These are phyloP conservation scores for Rubroboletus pulcherrimus DNA, from an alignment of 768 basidiomycete genomes.

Conservation along the genomic window DNA sequence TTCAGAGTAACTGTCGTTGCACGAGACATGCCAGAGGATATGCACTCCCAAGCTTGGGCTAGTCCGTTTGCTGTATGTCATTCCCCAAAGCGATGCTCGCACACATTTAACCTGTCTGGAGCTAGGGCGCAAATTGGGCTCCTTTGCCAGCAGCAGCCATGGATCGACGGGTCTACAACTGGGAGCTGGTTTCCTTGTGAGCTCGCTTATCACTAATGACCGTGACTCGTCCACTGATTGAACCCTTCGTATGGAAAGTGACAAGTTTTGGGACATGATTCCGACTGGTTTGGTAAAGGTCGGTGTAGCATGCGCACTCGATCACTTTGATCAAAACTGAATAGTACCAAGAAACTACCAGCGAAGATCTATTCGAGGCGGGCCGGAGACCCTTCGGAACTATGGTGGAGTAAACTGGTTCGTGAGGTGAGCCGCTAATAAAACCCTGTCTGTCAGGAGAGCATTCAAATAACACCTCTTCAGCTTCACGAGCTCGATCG, in stretches of 20 bases:
- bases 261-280: conserved; percentile 48
- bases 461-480: not conserved
- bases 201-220: conserved; percentile 5
- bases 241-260: conserved; percentile 24
- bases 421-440: conserved; percentile 33
- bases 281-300: conserved; percentile 41
- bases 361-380: conserved; percentile 31
- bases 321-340: not conserved
- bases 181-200: conserved; percentile 44
- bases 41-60: conserved; percentile 43
- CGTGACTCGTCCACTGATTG: conserved; percentile 3
- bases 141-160: conserved; percentile 36
- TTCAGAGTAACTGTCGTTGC: conserved; percentile 31
- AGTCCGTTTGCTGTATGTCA: conserved; percentile 48
- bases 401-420: conserved; percentile 41
- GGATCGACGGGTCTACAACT: conserved; percentile 32
- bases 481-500: conserved; percentile 34
- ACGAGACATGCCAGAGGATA: conserved; percentile 36
- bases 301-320: not conserved
- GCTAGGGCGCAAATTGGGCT: conserved; percentile 47
- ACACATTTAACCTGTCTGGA: not conserved
- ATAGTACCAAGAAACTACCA: conserved; percentile 35
- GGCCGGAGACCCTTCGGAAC: conserved; percentile 12
- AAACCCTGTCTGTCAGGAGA: not conserved
- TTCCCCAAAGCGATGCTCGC: not conserved